Percentiles rank a stretch among this genome's conserved stretches.
Conservation (phyloP, 495 filamentous ascomycete species). For the Neurospora discreta region DNA sequence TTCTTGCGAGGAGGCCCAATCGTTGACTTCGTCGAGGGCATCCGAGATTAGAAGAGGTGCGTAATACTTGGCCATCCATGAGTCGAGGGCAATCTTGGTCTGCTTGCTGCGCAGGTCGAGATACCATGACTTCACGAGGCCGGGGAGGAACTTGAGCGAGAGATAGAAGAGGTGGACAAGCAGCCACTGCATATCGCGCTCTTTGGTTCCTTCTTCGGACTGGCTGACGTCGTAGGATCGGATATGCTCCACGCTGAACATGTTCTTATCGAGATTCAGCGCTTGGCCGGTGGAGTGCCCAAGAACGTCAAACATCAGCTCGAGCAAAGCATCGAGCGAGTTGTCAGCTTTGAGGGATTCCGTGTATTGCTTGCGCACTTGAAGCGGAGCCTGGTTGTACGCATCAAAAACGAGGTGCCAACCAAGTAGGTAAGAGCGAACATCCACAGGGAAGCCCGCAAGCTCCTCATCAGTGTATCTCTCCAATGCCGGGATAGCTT, state of each 20-base stretch:
- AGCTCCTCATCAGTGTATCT: conserved; percentile 33
- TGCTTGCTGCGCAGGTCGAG: conserved; percentile 63
- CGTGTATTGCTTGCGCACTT: conserved; percentile 68
- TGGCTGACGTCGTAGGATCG: conserved; percentile 49
- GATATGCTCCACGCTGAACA: conserved; percentile 49
- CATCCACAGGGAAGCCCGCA: conserved; percentile 39
- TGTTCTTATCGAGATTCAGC: conserved; percentile 39
- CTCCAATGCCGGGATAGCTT: conserved; percentile 37
- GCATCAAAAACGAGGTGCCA: conserved; percentile 90
- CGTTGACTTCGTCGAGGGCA: conserved; percentile 54
- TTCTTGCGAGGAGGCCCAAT: conserved; percentile 55
- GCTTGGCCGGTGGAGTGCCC: conserved; percentile 58
- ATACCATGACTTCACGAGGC: conserved; percentile 80
- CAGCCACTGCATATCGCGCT: conserved; percentile 68
- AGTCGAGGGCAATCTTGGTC: conserved; percentile 60
- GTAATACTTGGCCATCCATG: conserved; percentile 76
- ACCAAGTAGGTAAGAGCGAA: conserved; percentile 73
- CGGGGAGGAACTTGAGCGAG: conserved; percentile 59
- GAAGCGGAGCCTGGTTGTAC: conserved; percentile 66
- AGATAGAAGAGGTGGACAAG: conserved; percentile 81
- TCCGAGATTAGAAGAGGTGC: conserved; percentile 70
- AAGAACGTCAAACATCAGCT: conserved; percentile 74
- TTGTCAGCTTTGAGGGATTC: conserved; percentile 63
- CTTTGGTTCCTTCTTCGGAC: conserved; percentile 43
- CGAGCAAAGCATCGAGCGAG: conserved; percentile 56